phyloP scores from a whole-genome alignment of 495 filamentous ascomycete genomes.

The Penicillium canescens region DNA sequence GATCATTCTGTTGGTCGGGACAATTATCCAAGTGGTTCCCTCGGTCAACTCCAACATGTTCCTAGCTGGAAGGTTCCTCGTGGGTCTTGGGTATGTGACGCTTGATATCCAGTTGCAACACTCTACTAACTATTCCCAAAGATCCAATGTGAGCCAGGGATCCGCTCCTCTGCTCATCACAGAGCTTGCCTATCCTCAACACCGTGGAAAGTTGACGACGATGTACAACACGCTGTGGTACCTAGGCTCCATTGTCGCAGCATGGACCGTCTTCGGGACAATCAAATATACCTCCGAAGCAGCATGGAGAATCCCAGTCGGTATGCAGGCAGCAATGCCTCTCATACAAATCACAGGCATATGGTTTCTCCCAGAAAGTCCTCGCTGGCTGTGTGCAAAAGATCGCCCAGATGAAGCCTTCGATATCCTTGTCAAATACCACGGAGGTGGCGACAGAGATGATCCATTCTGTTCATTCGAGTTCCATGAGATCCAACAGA shows the following conservation, averaged over 20 bases:
- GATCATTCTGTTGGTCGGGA: slow-evolving; percentile 15
- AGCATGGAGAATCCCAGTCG: slow-evolving; percentile 29
- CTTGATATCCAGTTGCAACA: neutral
- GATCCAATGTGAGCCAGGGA: slow-evolving; percentile 13
- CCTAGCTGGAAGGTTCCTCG: slow-evolving; percentile 15
- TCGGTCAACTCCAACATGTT: slow-evolving; percentile 15
- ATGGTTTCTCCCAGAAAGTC: slow-evolving; percentile 43
- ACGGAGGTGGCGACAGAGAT: slow-evolving; percentile 29
- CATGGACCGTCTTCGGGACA: slow-evolving; percentile 25
- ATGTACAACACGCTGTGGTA: slow-evolving; percentile 66
- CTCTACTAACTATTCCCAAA: neutral
- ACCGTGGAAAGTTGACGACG: slow-evolving; percentile 60
- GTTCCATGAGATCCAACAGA: slow-evolving; percentile 24
- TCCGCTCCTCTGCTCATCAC: slow-evolving; percentile 60
- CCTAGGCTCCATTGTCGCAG: slow-evolving; percentile 51
- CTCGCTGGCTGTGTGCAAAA: slow-evolving; percentile 46
- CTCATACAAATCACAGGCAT: slow-evolving; percentile 20
- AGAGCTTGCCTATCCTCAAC: slow-evolving; percentile 61
- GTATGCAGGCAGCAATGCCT: slow-evolving; percentile 25
- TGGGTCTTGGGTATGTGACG: slow-evolving; percentile 13
- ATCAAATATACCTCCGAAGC: slow-evolving; percentile 24
- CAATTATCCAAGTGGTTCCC: slow-evolving; percentile 17
- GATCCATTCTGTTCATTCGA: slow-evolving; percentile 14
- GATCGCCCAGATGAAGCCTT: slow-evolving; percentile 27
- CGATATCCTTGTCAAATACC: slow-evolving; percentile 22